These are phyloP conservation scores for Fusarium oxysporum DNA, from an alignment of 2,329 filamentous ascomycete genomes.

Conservation along the genomic window DNA sequence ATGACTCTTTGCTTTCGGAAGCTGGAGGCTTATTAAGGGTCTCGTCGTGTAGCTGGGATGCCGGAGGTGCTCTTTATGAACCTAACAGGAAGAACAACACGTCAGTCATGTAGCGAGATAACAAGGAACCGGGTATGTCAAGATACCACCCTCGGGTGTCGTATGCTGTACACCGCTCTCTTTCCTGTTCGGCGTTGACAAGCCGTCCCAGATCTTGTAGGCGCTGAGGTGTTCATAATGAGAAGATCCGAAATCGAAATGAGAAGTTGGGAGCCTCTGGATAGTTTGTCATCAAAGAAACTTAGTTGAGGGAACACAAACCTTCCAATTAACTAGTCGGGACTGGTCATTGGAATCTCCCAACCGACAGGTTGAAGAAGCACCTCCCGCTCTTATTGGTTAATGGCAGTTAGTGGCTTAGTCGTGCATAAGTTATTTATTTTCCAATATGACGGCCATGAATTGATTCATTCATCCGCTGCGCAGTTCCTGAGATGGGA, in stretches of 20 bases:
- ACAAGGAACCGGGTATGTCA: rapidly evolving
- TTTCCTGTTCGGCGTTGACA: background rate
- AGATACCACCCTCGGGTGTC: too few species aligned
- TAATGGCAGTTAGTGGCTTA: rapidly evolving
- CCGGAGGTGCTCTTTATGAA: rapidly evolving
- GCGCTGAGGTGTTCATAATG: rapidly evolving
- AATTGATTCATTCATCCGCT: background rate
- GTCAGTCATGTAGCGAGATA: background rate
- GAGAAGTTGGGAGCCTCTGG: rapidly evolving
- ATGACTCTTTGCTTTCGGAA: background rate
- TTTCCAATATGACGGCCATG: background rate
- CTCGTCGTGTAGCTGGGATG: rapidly evolving
- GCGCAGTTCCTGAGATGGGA: background rate
- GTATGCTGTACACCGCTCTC: background rate
- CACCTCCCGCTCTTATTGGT: rapidly evolving
- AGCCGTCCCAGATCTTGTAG: rapidly evolving
- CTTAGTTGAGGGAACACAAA: background rate
- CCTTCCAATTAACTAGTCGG: background rate
- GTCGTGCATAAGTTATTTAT: too few species aligned
- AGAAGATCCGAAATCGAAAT: rapidly evolving
- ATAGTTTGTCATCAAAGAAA: background rate
- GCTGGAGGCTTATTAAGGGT: background rate
- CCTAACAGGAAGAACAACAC: rapidly evolving
- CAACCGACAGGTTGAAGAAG: background rate
- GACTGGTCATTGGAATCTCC: too few species aligned